Conservation (phyloP, 495 filamentous ascomycete genomes). For the Hypoxylon crocopeplum region DNA sequence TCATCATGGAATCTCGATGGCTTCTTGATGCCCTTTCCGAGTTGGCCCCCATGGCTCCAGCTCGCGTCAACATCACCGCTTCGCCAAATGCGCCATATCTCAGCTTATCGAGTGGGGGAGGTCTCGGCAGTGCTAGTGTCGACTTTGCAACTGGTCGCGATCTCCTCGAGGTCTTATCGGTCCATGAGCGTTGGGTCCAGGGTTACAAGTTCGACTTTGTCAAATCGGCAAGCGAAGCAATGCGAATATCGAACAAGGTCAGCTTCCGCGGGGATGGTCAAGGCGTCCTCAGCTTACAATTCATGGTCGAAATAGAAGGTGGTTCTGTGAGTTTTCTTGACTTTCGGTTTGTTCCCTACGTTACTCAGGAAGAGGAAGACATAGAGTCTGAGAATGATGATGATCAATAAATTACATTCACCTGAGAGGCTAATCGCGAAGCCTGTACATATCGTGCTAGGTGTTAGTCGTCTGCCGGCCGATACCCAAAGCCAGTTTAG, state of each 20-base stretch:
- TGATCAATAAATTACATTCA: slow-evolving; percentile 9
- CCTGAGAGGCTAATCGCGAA: neutral
- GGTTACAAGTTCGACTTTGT: slow-evolving; percentile 85
- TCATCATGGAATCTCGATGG: slow-evolving; percentile 88
- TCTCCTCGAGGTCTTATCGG: slow-evolving; percentile 78
- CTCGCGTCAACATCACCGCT: slow-evolving; percentile 65
- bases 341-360: slow-evolving; percentile 59
- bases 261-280: slow-evolving; percentile 85
- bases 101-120: slow-evolving; percentile 73
- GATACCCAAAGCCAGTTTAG: neutral
- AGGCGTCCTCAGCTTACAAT: slow-evolving; percentile 92
- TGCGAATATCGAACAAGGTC: slow-evolving; percentile 90
- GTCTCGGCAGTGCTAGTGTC: slow-evolving; percentile 79
- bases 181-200: slow-evolving; percentile 59
- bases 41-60: slow-evolving; percentile 74
- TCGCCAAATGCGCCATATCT: slow-evolving; percentile 73
- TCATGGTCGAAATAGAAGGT: slow-evolving; percentile 87
- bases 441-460: neutral
- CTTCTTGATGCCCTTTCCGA: slow-evolving; percentile 85
- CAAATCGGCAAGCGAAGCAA: slow-evolving; percentile 81
- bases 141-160: slow-evolving; percentile 81
- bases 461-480: neutral
- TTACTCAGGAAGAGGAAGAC: slow-evolving; percentile 44
- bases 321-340: slow-evolving; percentile 51
- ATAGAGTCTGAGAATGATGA: slow-evolving; percentile 46